Evolutionary conservation across 2,329 filamentous ascomycete species (phyloP), one percentile per base, ranked within the genome.

Genomic region (Aspergillus fischeri): DNA sequence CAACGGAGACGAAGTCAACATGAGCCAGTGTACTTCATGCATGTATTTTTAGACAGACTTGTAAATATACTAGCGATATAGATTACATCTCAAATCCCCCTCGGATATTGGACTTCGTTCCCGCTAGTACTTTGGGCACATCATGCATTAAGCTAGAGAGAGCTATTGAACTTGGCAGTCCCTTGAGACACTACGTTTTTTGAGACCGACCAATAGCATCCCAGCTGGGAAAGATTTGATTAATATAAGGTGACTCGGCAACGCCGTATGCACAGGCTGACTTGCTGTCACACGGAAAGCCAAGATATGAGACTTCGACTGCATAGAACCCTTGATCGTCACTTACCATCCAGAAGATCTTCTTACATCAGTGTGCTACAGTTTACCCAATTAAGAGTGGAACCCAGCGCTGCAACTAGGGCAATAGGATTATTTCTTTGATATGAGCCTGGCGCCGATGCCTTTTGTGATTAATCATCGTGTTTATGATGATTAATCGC

Each of bases 31-130:
- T 38, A 14, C 44, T 14, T 24, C 20, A 24, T 51, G 21, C 48
- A 25, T 55, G 53, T 55, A 51, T 51, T 50, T 51, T 53, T 49
- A 53, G 27, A 53, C 21, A 45, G 51, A 47, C 41, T 4, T 53
- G 44, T 47, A 47, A 47, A 47, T 47, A 47, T 47, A 47, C 44
- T 24, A 25, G 44, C 11, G n/a, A 27, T 47, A 47, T 25, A 47
- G 11, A 32, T 7, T 14, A 24, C 32, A 17, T 7, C 32, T 6
- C 32, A 38, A 7, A n/a, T 38, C n/a, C 14, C n/a, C 5, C 32
- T 38, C 14, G 14, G 14, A 38, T 38, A 38, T 38, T n/a, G 32
- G 6, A 38, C 44, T 47, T 25, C 7, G 21, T 25, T 14, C 2
- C 11, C 25, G 7, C 21, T 25, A 11, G 20, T 47, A 44, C 41